Evolutionary conservation across 805 yeast species (phyloP).

Genomic region (Candida germanica): DNA sequence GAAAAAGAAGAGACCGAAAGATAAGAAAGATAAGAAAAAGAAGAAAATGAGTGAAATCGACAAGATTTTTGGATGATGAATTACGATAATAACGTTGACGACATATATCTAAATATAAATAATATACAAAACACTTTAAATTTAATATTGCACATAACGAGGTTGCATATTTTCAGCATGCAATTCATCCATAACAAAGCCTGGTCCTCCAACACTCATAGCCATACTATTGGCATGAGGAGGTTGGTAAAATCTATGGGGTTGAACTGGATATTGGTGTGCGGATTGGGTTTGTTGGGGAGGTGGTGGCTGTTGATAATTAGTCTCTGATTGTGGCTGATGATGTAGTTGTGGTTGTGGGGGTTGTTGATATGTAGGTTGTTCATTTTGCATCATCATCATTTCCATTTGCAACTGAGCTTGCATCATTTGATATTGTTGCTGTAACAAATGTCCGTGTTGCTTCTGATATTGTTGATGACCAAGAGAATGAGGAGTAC

Average conservation of each 20-base stretch:
- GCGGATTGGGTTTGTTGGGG: not conserved
- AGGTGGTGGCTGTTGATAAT: not conserved
- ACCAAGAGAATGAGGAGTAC: slow-evolving; percentile 4
- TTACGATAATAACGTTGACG: not conserved
- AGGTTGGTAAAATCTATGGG: not conserved
- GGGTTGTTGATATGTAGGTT: slow-evolving; percentile 1
- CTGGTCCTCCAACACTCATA: slow-evolving; percentile 3
- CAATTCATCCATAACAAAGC: slow-evolving; percentile 3
- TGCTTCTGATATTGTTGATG: slow-evolving; percentile 3
- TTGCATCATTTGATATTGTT: slow-evolving; percentile 8
- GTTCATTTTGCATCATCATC: slow-evolving; percentile 3
- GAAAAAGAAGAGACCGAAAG: slow-evolving; percentile 11
- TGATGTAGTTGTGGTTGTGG: slow-evolving; percentile 1
- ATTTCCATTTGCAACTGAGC: slow-evolving; percentile 7
- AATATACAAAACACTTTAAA: slow-evolving; percentile 3
- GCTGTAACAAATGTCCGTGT: slow-evolving; percentile 2
- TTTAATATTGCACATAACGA: slow-evolving; percentile 11
- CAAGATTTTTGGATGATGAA: slow-evolving; percentile 61
- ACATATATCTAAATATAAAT: slow-evolving; percentile 1
- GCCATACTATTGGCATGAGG: not conserved
- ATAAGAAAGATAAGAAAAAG: slow-evolving; percentile 34
- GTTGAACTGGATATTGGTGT: not conserved
- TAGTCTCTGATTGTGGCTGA: slow-evolving; percentile 1
- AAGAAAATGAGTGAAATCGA: slow-evolving; percentile 61
- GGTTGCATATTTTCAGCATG: slow-evolving; percentile 7